A percentile compares a stretch with the other conserved stretches of the same genome.
phyloP scores from a whole-genome alignment of 768 basidiomycete species.

The Lactifluus hygrophoroides region DNA sequence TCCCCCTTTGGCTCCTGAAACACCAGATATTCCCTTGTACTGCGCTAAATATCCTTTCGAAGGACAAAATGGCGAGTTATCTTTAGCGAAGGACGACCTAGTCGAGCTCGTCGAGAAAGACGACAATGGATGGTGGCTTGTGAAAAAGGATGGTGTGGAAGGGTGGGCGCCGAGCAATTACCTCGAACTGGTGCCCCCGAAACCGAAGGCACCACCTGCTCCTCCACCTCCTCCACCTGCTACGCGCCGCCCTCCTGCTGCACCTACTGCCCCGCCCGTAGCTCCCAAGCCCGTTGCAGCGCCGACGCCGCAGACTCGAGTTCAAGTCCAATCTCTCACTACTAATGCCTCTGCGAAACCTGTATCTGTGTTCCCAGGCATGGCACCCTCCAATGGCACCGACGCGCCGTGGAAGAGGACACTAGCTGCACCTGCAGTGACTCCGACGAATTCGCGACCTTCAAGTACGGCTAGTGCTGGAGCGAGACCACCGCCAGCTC shows the following conservation, averaged over 20 bases:
- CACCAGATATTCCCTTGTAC: conserved; percentile 67
- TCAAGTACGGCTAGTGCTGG: conserved; percentile 41
- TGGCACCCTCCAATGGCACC: conserved; percentile 58
- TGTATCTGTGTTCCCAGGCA: conserved; percentile 73
- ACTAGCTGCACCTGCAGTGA: conserved; percentile 27
- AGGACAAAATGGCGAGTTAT: conserved; percentile 89
- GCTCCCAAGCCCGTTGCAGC: conserved; percentile 9
- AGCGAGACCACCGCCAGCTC: conserved; percentile 42
- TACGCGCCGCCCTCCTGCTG: conserved; percentile 36
- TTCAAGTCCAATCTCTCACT: conserved; percentile 32
- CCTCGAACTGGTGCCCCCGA: conserved; percentile 69
- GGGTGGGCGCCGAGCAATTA: conserved; percentile 97
- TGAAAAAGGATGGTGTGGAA: conserved; percentile 72
- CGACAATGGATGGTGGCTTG: conserved; percentile 97
- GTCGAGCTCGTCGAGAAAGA: conserved; percentile 90
- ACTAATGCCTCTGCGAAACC: conserved; percentile 68
- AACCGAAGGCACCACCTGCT: conserved; percentile 59
- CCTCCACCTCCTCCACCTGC: conserved; percentile 42
- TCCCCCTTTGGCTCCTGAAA: conserved; percentile 44
- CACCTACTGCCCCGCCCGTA: conserved; percentile 23
- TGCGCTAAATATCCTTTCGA: conserved; percentile 88
- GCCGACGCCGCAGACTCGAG: conserved; percentile 27
- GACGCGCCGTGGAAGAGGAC: conserved; percentile 68
- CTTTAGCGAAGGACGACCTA: conserved; percentile 80
- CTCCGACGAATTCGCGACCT: conserved; percentile 41